A percentile compares a stretch with the other conserved stretches of the same genome.
Conservation (phyloP, 306 rosid genomes). For the Hippophae gyantsensis region DNA sequence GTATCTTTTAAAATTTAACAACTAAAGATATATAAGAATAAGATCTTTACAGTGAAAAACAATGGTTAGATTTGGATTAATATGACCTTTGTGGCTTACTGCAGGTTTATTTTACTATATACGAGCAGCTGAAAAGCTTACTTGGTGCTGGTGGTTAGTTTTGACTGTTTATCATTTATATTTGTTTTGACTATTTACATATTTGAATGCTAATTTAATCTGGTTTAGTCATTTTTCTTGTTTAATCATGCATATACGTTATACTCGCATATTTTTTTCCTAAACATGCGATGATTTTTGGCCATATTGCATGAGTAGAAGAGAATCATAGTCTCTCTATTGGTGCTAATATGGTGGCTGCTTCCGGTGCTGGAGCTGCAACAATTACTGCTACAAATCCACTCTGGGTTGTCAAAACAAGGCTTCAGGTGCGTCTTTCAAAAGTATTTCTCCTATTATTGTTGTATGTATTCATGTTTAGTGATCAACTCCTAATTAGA, state of each 20-base stretch:
- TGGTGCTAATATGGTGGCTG: slow-evolving; percentile 81
- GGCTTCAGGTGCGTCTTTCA: slow-evolving; percentile 61
- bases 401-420: slow-evolving; percentile 92
- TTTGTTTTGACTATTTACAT: background rate
- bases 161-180: slow-evolving; percentile 5
- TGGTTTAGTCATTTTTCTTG: slow-evolving; percentile 1
- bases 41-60: background rate
- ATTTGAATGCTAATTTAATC: slow-evolving; percentile 7
- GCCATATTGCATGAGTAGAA: slow-evolving; percentile 36
- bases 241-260: slow-evolving; percentile 7
- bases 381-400: slow-evolving; percentile 76
- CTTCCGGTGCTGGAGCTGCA: slow-evolving; percentile 88
- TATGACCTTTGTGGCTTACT: slow-evolving; percentile 5
- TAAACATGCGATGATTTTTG: slow-evolving; percentile 2
- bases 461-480: background rate
- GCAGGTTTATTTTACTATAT: slow-evolving; percentile 66
- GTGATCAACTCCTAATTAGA: too few relatives aligned
- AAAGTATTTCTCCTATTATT: background rate
- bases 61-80: too few relatives aligned
- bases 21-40: background rate
- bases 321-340: slow-evolving; percentile 56
- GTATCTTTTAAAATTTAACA: too few relatives aligned
- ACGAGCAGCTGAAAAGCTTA: slow-evolving; percentile 57
- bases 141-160: slow-evolving; percentile 56
- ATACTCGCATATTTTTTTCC: slow-evolving; percentile 6